Percentiles rank a stretch among this genome's conserved stretches.
These are phyloP conservation scores for Phytophthora capsici DNA, from an alignment of 352 stramenopile species.

Conservation along the genomic window DNA sequence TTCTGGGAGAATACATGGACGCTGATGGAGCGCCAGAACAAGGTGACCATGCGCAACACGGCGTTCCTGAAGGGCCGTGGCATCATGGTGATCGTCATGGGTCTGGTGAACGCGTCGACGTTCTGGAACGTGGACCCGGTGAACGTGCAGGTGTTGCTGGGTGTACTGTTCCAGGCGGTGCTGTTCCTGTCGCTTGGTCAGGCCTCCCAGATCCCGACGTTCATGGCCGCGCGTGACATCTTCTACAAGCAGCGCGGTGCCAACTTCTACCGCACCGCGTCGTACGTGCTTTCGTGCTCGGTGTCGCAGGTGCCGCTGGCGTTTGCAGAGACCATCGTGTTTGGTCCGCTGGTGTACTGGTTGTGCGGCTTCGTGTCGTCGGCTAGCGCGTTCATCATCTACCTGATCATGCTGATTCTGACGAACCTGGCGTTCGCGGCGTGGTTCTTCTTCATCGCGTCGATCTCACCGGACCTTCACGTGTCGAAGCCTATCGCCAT, in stretches of 20 bases:
- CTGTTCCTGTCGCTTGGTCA: constrained; percentile 81
- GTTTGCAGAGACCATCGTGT: constrained; percentile 70
- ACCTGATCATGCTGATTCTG: constrained; percentile 49
- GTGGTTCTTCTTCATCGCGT: constrained; percentile 60
- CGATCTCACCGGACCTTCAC: constrained; percentile 36
- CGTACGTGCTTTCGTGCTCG: constrained; percentile 62
- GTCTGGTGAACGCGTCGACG: constrained; percentile 42
- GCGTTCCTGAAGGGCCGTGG: constrained; percentile 49
- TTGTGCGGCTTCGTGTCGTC: constrained; percentile 62
- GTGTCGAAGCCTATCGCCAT: constrained; percentile 47
- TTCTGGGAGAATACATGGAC: constrained; percentile 46
- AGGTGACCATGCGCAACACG: constrained; percentile 60
- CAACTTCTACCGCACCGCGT: constrained; percentile 80
- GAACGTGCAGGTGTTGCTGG: constrained; percentile 55
- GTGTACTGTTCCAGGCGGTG: constrained; percentile 77
- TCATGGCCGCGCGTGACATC: constrained; percentile 64
- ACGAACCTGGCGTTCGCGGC: constrained; percentile 48
- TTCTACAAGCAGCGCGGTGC: constrained; percentile 86
- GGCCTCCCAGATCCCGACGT: constrained; percentile 72
- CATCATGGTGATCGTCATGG: constrained; percentile 52
- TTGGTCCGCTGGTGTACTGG: constrained; percentile 85
- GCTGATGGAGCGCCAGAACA: constrained; percentile 58
- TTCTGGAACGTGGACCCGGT: constrained; percentile 56
- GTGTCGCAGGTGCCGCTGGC: constrained; percentile 69
- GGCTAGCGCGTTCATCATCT: constrained; percentile 46